These are phyloP conservation scores for Sugiyamaella smithiae DNA, from an alignment of 805 yeast species.

Conservation along the genomic window DNA sequence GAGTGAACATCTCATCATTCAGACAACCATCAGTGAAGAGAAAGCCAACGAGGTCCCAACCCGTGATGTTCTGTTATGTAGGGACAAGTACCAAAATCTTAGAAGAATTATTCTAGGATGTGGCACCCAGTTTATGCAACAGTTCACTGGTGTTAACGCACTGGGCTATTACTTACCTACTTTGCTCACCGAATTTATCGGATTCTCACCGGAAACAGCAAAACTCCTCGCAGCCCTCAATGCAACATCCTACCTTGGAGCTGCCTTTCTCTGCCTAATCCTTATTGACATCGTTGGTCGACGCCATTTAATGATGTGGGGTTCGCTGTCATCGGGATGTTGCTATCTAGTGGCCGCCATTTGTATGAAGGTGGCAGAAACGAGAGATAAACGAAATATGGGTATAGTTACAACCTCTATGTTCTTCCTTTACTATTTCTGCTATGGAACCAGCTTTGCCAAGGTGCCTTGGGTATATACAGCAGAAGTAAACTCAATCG, in stretches of 20 bases:
- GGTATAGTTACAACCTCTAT: slow-evolving; percentile 10
- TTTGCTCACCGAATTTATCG: slow-evolving; percentile 13
- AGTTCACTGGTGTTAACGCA: slow-evolving; percentile 19
- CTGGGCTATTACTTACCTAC: slow-evolving; percentile 18
- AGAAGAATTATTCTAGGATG: slow-evolving; percentile 16
- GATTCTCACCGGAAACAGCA: slow-evolving; percentile 6
- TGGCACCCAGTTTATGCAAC: slow-evolving; percentile 17
- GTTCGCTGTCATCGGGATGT: slow-evolving; percentile 1
- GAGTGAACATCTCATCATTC: slow-evolving; percentile 3
- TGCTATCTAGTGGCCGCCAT: slow-evolving; percentile 5
- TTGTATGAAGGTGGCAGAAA: slow-evolving; percentile 3
- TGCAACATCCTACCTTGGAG: slow-evolving; percentile 6
- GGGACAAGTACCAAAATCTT: slow-evolving; percentile 16
- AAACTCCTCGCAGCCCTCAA: slow-evolving; percentile 4
- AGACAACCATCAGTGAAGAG: slow-evolving; percentile 11
- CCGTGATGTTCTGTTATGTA: slow-evolving; percentile 10
- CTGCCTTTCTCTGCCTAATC: slow-evolving; percentile 1
- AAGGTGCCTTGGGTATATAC: slow-evolving; percentile 14
- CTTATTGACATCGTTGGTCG: slow-evolving; percentile 8
- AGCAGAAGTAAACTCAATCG: slow-evolving; percentile 10
- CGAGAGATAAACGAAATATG: slow-evolving; percentile 4
- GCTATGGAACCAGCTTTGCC: slow-evolving; percentile 11
- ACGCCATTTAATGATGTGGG: slow-evolving; percentile 10
- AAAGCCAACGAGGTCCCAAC: slow-evolving; percentile 5
- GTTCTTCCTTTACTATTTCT: slow-evolving; percentile 12